A percentile compares a stretch with the other conserved stretches of the same genome.
Evolutionary conservation across 257 asterid species (phyloP).

Genomic region (Schizonepeta tenuifolia): DNA sequence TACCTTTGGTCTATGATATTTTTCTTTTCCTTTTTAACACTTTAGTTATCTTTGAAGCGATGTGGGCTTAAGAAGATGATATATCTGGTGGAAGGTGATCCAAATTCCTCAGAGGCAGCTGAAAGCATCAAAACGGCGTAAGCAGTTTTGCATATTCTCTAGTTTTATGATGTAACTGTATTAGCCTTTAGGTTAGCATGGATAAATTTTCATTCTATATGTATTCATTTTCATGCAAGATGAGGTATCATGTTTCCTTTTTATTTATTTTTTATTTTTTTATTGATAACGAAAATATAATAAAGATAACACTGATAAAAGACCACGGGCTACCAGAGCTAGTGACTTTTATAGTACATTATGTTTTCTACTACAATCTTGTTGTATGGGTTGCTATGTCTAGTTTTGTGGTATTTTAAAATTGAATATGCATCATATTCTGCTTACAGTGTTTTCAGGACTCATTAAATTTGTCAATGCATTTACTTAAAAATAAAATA

Average conservation of each 20-base stretch:
- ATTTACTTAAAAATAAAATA: constrained; percentile 91
- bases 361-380: constrained; percentile 17
- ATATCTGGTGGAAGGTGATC: constrained; percentile 97
- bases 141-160: constrained; percentile 41
- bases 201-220: background rate
- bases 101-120: constrained; percentile 86
- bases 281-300: too few species aligned
- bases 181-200: constrained; percentile 12
- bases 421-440: constrained; percentile 22
- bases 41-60: constrained; percentile 52
- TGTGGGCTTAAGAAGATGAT: constrained; percentile 97
- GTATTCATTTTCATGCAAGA: constrained; percentile 13
- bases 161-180: constrained; percentile 18
- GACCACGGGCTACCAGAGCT: too few species aligned
- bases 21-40: constrained; percentile 14
- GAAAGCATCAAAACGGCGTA: constrained; percentile 98
- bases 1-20: constrained; percentile 4
- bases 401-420: constrained; percentile 2
- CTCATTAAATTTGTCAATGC: constrained; percentile 38
- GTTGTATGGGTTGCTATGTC: constrained; percentile 19
- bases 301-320: too few species aligned
- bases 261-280: background rate
- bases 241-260: background rate
- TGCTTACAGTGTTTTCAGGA: constrained; percentile 10
- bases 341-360: background rate